Conservation (phyloP, 306 rosid species). For the Medicago arabica region DNA sequence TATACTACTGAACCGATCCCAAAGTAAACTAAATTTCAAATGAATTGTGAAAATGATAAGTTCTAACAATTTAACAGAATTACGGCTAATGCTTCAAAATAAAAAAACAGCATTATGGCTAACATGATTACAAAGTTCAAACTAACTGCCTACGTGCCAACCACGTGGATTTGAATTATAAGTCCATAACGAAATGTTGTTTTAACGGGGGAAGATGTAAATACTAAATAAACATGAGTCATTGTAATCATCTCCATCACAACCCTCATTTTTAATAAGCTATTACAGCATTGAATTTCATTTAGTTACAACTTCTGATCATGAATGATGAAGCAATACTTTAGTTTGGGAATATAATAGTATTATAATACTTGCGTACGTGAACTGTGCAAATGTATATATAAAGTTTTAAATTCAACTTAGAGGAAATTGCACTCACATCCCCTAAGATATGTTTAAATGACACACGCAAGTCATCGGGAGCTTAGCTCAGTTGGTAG, state of each 20-base stretch:
- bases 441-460: too few relatives aligned
- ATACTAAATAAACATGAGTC: background rate
- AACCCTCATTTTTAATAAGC: conserved; percentile 9
- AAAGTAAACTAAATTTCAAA: background rate
- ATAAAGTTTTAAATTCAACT: background rate
- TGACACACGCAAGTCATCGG: too few relatives aligned
- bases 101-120: background rate
- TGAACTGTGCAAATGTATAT: background rate
- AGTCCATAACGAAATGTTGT: background rate
- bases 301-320: background rate
- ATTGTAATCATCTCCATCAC: background rate
- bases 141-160: background rate
- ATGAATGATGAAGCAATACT: background rate
- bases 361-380: conserved; percentile 2
- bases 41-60: background rate
- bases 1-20: too few relatives aligned
- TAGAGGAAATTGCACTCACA: too few relatives aligned
- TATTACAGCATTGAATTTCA: background rate
- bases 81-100: background rate
- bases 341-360: background rate
- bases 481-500: too few relatives aligned
- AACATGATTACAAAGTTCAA: background rate
- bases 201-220: background rate
- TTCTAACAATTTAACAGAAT: background rate
- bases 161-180: background rate